Percentiles rank a stretch among this genome's conserved stretches.
phyloP scores from a whole-genome alignment of 2,329 filamentous ascomycete genomes.

The Phialophora expanda region DNA sequence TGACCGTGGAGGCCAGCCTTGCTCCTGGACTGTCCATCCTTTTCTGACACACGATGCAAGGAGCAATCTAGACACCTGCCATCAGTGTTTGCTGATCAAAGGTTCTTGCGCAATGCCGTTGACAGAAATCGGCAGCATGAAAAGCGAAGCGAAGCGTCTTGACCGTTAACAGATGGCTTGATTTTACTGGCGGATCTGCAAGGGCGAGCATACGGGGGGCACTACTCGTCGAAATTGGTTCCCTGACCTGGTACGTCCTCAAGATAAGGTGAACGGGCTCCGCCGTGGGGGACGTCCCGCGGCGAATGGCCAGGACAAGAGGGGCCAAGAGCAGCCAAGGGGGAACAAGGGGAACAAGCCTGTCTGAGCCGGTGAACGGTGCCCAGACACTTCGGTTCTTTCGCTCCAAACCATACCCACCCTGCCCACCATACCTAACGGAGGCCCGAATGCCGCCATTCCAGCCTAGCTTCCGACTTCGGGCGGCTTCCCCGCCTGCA shows the following conservation, averaged over 20 bases:
- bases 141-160: neutral
- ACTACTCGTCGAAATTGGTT: neutral
- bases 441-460: neutral
- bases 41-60: neutral
- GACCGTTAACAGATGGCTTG: neutral
- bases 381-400: too few relatives aligned
- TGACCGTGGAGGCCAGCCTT: constrained; percentile 41
- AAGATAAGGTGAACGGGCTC: neutral
- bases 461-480: neutral
- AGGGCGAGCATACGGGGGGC: neutral
- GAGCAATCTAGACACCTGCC: neutral
- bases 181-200: neutral
- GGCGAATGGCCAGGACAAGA: neutral
- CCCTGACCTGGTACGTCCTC: neutral
- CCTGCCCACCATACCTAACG: neutral
- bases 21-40: constrained; percentile 39
- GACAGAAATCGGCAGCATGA: neutral
- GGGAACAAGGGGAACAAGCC: neutral
- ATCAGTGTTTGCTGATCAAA: neutral
- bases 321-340: neutral
- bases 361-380: neutral
- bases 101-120: neutral
- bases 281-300: neutral
- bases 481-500: neutral
- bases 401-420: neutral